Base-by-base conservation (phyloP, 768 basidiomycete genomes). In the Cyclocybe aegerita region DNA sequence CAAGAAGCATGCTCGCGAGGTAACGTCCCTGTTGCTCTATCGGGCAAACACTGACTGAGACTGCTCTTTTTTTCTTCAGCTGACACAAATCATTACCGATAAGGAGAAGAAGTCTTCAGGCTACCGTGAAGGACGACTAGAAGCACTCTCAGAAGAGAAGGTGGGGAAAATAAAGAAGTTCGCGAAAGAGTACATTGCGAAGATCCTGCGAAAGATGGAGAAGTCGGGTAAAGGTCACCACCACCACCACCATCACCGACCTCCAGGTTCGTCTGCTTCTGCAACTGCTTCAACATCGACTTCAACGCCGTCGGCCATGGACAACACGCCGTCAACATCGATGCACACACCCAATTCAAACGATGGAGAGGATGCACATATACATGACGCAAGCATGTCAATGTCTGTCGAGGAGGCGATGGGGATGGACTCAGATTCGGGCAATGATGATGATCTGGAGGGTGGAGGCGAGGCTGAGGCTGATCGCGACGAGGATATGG, bases 1-100 rank as follows among this genome's bases (percentile, higher is more conserved):
- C 80, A 99, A 99, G 77, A 86, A 86, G 64, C 85, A 97, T 63
- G 97, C 97, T 2, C 93, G 93, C 65, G 93, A 98, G 82, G 96
- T 93, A 54, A 62, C 29, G 3, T 30, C 47, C 48, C 32, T 34
- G 43, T 48, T 17, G 30, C 7, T 30, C 3, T 43, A 34, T 29
- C 35, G 53, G 23, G 23, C 37, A 32, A 23, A 16, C 14, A 38
- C 51, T 16, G 45, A 17, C 23, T 3, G 10, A n/a, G 9, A 32
- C 14, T 17, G 16, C 34, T 56, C n/a, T 43, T 14, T 30, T 46
- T 30, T 50, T n/a, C 53, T 15, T 10, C 61, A 97, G 95, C 74
- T 97, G 53, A 93, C 93, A 0, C 79, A 88, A 51, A 65, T 91
- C 44, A 88, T 99, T 49, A 78, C 86, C n/a, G 89, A 94, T 44